Conservation (phyloP, 495 filamentous ascomycete species). For the Rhypophila decipiens region DNA sequence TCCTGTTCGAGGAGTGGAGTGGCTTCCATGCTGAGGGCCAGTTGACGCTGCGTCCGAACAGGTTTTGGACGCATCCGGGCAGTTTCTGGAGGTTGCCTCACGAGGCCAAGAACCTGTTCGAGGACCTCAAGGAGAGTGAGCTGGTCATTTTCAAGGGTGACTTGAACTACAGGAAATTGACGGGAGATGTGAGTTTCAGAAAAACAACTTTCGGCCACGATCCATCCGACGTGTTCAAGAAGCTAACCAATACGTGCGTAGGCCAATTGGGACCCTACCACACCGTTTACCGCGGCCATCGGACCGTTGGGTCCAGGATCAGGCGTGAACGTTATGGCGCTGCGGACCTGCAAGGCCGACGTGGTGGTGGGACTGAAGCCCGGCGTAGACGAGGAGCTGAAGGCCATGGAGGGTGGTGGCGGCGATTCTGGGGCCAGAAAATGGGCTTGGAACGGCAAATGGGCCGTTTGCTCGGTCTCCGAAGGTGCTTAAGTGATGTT, state of each 20-base stretch:
- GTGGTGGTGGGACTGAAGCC: conserved; percentile 81
- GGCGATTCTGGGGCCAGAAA: conserved; percentile 66
- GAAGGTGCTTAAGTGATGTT: conserved; percentile 25
- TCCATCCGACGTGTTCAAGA: neutral
- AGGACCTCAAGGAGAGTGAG: conserved; percentile 77
- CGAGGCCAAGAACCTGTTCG: conserved; percentile 56
- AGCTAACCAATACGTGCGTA: conserved; percentile 26
- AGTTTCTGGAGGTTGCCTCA: conserved; percentile 81
- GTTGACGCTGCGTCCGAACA: conserved; percentile 69
- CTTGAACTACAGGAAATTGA: conserved; percentile 89
- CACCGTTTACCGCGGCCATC: conserved; percentile 77
- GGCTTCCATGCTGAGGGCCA: conserved; percentile 72
- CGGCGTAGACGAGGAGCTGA: conserved; percentile 75
- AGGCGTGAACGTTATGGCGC: conserved; percentile 72
- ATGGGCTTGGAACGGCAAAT: conserved; percentile 98
- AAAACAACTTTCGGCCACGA: too few species aligned
- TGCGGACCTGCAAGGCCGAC: conserved; percentile 94
- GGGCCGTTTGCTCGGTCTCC: conserved; percentile 88
- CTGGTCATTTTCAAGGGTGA: conserved; percentile 97
- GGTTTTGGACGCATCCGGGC: conserved; percentile 82
- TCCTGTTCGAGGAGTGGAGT: conserved; percentile 79
- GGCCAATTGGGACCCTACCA: conserved; percentile 83
- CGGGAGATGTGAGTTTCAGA: conserved; percentile 69
- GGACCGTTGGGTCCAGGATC: conserved; percentile 77
- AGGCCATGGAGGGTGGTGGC: conserved; percentile 57